A percentile compares a stretch with the other conserved stretches of the same genome.
These are phyloP conservation scores for Blastobotrys malaysiensis DNA, from an alignment of 1,139 yeast genomes.

Conservation along the genomic window DNA sequence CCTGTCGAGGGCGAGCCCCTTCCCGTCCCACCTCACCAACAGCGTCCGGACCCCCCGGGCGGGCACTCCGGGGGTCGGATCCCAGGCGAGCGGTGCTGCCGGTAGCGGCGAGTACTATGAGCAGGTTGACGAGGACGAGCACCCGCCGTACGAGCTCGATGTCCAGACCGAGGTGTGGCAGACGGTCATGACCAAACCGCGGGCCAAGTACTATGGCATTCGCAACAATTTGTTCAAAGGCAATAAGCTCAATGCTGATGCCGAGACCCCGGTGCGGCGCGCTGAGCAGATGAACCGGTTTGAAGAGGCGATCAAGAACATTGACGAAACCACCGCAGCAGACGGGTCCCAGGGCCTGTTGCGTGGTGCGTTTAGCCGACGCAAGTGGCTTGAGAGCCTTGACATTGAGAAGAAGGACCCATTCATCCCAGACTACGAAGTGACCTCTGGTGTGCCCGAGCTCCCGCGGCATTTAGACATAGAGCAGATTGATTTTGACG, in stretches of 20 bases:
- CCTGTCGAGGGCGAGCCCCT: background rate
- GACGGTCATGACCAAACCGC: slow-evolving; percentile 66
- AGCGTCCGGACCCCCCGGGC: slow-evolving; percentile 8
- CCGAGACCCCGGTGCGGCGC: slow-evolving; percentile 50
- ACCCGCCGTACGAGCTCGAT: slow-evolving; percentile 54
- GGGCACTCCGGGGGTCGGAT: slow-evolving; percentile 12
- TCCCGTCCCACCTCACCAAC: background rate
- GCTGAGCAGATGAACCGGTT: slow-evolving; percentile 30
- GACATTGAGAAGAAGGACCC: slow-evolving; percentile 57
- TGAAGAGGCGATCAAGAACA: slow-evolving; percentile 24
- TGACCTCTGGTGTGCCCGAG: slow-evolving; percentile 74
- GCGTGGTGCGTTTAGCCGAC: slow-evolving; percentile 10
- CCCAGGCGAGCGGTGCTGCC: slow-evolving; percentile 13
- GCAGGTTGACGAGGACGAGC: slow-evolving; percentile 38
- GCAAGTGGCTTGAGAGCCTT: slow-evolving; percentile 36
- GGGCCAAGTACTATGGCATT: slow-evolving; percentile 68
- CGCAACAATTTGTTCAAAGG: slow-evolving; percentile 64
- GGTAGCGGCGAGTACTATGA: slow-evolving; percentile 11
- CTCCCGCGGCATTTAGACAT: slow-evolving; percentile 40
- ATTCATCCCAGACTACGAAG: slow-evolving; percentile 77
- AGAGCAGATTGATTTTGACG: slow-evolving; percentile 37
- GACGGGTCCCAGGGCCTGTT: slow-evolving; percentile 9
- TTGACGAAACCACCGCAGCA: slow-evolving; percentile 6
- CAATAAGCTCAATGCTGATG: slow-evolving; percentile 53
- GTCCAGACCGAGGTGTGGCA: slow-evolving; percentile 79